Conservation (phyloP, 1,284 basidiomycete species). For the Naganishia cerealis region DNA sequence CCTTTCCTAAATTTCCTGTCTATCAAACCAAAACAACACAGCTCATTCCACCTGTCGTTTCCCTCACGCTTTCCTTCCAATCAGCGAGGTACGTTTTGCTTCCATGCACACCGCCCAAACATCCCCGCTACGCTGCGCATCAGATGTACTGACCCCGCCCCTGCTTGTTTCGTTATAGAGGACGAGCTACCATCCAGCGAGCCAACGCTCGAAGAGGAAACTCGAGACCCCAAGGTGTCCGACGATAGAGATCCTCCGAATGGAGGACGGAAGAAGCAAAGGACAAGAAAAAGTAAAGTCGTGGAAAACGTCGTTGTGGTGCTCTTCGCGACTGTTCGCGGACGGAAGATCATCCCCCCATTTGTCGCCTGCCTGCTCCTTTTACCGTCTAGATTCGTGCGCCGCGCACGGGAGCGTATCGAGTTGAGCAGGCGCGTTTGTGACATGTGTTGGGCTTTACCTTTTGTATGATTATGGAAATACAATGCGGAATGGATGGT, state of each 20-base stretch:
- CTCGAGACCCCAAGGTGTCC: conserved; percentile 51
- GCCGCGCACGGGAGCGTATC: no score
- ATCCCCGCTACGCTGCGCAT: background rate
- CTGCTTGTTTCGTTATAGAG: conserved; percentile 41
- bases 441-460: background rate
- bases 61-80: background rate
- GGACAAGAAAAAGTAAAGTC: background rate
- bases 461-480: background rate
- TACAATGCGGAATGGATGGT: background rate
- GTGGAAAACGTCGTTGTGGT: no score
- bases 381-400: no score
- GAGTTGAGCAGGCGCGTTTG: background rate
- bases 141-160: background rate
- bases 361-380: no score
- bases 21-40: background rate
- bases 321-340: no score
- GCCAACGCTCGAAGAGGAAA: conserved; percentile 53
- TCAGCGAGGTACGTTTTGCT: conserved; percentile 28
- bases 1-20: background rate
- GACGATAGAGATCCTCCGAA: conserved; percentile 41
- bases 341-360: no score
- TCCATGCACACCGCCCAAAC: background rate
- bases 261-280: background rate
- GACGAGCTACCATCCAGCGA: conserved; percentile 55
- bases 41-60: background rate